Percentiles rank a stretch among this genome's conserved stretches.
These are phyloP conservation scores for Camelina laxa DNA, from an alignment of 345 rosid species.

Conservation along the genomic window DNA sequence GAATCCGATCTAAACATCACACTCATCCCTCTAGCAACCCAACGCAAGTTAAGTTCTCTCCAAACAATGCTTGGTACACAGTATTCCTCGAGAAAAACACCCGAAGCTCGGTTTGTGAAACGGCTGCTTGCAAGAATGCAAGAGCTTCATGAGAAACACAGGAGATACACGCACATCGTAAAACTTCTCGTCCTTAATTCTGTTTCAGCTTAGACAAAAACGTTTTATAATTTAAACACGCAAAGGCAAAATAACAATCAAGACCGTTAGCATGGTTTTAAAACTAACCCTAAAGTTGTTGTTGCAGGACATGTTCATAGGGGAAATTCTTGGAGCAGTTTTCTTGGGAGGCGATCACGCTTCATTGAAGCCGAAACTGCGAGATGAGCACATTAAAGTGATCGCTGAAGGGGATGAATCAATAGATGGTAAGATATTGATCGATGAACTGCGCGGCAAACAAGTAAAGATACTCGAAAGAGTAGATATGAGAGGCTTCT, in stretches of 20 bases:
- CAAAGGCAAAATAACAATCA: neutral
- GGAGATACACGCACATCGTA: conserved; percentile 74
- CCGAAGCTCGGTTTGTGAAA: conserved; percentile 59
- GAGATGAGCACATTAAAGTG: conserved; percentile 53
- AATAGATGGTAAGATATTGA: conserved; percentile 57
- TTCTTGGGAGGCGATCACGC: conserved; percentile 52
- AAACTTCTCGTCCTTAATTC: conserved; percentile 2
- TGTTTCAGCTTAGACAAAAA: neutral
- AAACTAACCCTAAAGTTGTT: conserved; percentile 18
- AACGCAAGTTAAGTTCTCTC: conserved; percentile 58
- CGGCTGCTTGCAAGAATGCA: conserved; percentile 59
- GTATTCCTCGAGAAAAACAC: conserved; percentile 47
- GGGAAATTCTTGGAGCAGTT: conserved; percentile 85
- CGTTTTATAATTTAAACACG: neutral
- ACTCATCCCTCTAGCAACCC: conserved; percentile 70
- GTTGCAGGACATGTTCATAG: conserved; percentile 73
- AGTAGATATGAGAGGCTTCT: conserved; percentile 51
- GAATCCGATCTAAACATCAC: conserved; percentile 66
- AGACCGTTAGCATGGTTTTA: neutral
- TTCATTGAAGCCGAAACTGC: conserved; percentile 48
- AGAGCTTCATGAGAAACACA: conserved; percentile 53
- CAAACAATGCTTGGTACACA: conserved; percentile 44
- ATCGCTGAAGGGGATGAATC: conserved; percentile 61
- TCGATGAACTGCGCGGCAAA: conserved; percentile 52
- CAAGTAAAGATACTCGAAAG: conserved; percentile 52